These are phyloP conservation scores for Serendipita sp. DNA, from an alignment of 768 basidiomycete genomes.

Conservation along the genomic window DNA sequence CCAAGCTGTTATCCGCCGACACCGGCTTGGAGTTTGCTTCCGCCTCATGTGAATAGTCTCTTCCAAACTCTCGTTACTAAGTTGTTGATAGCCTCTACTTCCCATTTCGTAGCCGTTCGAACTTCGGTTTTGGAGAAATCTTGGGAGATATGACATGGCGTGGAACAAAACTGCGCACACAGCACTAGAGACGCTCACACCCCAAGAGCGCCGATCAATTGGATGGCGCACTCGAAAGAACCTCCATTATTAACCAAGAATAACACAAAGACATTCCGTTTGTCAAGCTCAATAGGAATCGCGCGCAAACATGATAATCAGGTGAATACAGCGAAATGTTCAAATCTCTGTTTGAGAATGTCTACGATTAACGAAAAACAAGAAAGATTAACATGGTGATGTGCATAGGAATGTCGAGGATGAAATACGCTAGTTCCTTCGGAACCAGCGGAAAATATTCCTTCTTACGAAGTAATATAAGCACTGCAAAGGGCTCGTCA, in stretches of 20 bases:
- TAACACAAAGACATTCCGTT: background rate
- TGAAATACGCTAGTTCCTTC: constrained; percentile 37
- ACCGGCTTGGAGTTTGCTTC: background rate
- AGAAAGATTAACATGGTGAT: background rate
- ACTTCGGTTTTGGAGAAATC: background rate
- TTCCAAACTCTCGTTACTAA: background rate
- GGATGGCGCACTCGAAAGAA: too few relatives aligned
- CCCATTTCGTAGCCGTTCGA: background rate
- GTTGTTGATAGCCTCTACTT: background rate
- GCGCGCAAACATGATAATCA: too few relatives aligned
- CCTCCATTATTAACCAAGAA: too few relatives aligned
- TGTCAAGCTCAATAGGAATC: too few relatives aligned
- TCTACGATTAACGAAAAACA: background rate
- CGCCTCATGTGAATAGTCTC: background rate
- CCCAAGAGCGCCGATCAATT: too few relatives aligned
- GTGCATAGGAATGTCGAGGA: background rate
- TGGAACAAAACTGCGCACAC: background rate
- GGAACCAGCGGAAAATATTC: constrained; percentile 69
- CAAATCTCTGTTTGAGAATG: too few relatives aligned
- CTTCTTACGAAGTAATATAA: constrained; percentile 70
- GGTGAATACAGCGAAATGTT: too few relatives aligned
- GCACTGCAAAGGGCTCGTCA: constrained; percentile 34
- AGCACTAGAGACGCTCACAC: too few relatives aligned
- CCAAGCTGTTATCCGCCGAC: background rate
- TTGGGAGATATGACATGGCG: background rate